These are phyloP conservation scores for Starmera stellimalicola DNA, from an alignment of 1,139 yeast genomes.

Conservation along the genomic window DNA sequence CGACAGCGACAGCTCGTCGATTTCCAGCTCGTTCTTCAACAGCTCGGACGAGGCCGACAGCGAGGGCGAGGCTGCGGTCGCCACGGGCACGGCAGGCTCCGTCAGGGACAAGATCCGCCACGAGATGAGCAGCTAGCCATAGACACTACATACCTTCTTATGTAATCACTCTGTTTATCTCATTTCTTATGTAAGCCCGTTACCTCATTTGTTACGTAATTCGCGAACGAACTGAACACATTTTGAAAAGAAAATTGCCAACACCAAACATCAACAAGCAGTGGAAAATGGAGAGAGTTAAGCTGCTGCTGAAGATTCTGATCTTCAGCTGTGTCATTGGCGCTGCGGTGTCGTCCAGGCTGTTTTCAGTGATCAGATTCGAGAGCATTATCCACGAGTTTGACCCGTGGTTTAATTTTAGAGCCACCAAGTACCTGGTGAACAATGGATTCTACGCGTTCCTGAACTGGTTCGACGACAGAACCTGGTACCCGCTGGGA, in stretches of 20 bases:
- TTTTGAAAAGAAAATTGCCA: too few relatives aligned
- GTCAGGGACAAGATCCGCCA: slow-evolving; percentile 16
- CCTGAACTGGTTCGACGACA: slow-evolving; percentile 96
- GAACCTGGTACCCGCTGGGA: slow-evolving; percentile 99
- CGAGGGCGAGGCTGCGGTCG: slow-evolving; percentile 7
- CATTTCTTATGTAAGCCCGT: too few relatives aligned
- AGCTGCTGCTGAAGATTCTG: slow-evolving; percentile 41
- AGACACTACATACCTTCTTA: too few relatives aligned
- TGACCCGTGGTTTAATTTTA: slow-evolving; percentile 97
- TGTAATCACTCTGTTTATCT: too few relatives aligned
- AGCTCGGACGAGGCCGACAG: slow-evolving; percentile 16
- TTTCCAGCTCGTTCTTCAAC: slow-evolving; percentile 17
- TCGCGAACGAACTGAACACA: too few relatives aligned
- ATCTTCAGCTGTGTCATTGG: slow-evolving; percentile 70
- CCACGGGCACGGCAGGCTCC: too few relatives aligned
- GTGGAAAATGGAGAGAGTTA: too few relatives aligned
- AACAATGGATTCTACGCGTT: slow-evolving; percentile 80
- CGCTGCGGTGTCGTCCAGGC: slow-evolving; percentile 85
- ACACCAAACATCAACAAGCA: too few relatives aligned
- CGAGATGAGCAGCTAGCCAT: too few relatives aligned
- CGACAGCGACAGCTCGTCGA: slow-evolving; percentile 15
- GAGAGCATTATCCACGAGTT: slow-evolving; percentile 97
- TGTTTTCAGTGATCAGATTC: slow-evolving; percentile 73
- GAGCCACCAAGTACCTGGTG: slow-evolving; percentile 89
- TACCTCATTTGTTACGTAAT: too few relatives aligned